Conservation (phyloP, 2,329 filamentous ascomycete genomes). For the Ophiosphaerella herpotricha region DNA sequence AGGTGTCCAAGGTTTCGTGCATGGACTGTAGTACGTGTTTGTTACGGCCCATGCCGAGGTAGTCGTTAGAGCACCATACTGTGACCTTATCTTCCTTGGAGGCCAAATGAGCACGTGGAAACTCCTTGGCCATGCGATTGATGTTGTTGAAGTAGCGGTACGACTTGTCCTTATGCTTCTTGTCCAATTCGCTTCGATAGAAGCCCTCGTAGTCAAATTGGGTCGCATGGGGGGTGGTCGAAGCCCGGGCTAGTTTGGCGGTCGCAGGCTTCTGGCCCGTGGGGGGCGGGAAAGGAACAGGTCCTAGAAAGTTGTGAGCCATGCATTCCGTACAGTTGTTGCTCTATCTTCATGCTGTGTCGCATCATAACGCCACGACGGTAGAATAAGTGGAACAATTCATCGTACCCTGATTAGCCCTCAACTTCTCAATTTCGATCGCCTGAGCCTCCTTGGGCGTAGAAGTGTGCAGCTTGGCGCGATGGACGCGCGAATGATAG, state of each 20-base stretch:
- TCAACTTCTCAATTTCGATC: conserved; percentile 61
- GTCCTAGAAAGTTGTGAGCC: conserved; percentile 25
- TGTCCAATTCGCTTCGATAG: conserved; percentile 86
- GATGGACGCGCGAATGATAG: conserved; percentile 58
- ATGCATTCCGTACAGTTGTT: neutral
- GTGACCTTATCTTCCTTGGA: conserved; percentile 83
- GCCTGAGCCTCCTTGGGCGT: conserved; percentile 76
- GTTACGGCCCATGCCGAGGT: conserved; percentile 96
- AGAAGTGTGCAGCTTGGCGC: conserved; percentile 82
- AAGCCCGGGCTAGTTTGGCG: conserved; percentile 37
- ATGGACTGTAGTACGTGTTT: conserved; percentile 83
- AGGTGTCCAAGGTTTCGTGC: conserved; percentile 93
- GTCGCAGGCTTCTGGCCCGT: conserved; percentile 30
- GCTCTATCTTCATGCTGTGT: too few species aligned
- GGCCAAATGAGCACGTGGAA: conserved; percentile 91
- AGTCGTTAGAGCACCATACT: conserved; percentile 99
- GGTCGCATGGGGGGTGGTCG: conserved; percentile 53
- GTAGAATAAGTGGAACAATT: neutral
- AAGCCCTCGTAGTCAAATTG: conserved; percentile 92
- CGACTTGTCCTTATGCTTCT: conserved; percentile 99
- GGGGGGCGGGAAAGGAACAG: conserved; percentile 35
- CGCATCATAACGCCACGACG: neutral
- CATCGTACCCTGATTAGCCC: conserved; percentile 50
- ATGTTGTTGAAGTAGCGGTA: conserved; percentile 99
- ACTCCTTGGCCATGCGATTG: conserved; percentile 95